A percentile compares a stretch with the other conserved stretches of the same genome.
phyloP scores from a whole-genome alignment of 306 rosid species.

The Dicorynia guianensis region DNA sequence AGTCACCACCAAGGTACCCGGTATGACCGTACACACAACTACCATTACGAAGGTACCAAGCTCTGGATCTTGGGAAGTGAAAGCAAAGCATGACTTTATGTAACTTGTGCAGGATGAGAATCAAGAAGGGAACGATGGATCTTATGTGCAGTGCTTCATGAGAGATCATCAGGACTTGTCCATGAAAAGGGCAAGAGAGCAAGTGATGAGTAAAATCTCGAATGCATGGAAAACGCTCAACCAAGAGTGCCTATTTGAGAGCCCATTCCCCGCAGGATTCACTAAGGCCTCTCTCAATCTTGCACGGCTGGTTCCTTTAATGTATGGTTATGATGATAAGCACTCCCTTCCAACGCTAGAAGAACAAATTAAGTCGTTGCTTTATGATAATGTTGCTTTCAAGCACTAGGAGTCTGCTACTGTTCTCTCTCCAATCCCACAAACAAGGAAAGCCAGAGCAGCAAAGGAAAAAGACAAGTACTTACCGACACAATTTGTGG shows the following conservation, averaged over 20 bases:
- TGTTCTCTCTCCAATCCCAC: too few relatives aligned
- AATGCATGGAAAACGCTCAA: slow-evolving; percentile 50
- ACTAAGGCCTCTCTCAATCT: slow-evolving; percentile 38
- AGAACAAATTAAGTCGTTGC: slow-evolving; percentile 43
- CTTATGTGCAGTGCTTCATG: slow-evolving; percentile 46
- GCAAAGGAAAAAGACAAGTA: too few relatives aligned
- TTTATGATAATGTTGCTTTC: slow-evolving; percentile 13
- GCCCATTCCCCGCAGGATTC: slow-evolving; percentile 43
- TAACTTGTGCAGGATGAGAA: slow-evolving; percentile 37
- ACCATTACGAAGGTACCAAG: too few relatives aligned
- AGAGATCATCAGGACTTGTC: slow-evolving; percentile 33
- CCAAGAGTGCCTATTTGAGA: slow-evolving; percentile 40
- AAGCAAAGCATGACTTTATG: too few relatives aligned
- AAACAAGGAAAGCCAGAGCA: too few relatives aligned
- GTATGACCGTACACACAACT: too few relatives aligned
- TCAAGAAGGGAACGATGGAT: slow-evolving; percentile 49
- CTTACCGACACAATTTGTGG: too few relatives aligned
- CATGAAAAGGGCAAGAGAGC: slow-evolving; percentile 4
- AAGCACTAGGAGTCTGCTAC: too few relatives aligned
- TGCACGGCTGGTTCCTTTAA: slow-evolving; percentile 55
- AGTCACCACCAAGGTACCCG: too few relatives aligned
- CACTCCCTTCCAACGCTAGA: slow-evolving; percentile 51
- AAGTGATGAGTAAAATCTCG: slow-evolving; percentile 26
- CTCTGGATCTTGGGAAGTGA: neutral
- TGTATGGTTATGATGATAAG: slow-evolving; percentile 50